Conservation (phyloP, 2,329 filamentous ascomycete genomes). For the Fusarium sp. region DNA sequence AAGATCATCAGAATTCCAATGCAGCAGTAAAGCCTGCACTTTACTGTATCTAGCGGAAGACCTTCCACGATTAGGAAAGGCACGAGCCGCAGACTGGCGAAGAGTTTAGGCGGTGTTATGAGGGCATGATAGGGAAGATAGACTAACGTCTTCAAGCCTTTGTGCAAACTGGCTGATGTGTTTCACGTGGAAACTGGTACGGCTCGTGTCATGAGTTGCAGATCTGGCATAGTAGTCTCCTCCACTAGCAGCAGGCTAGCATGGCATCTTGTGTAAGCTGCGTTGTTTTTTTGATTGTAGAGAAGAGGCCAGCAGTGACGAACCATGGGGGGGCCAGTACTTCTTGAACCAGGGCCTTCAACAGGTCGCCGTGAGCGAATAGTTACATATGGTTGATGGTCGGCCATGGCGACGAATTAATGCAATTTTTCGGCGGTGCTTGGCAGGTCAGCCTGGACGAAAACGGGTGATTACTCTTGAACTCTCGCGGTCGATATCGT, state of each 20-base stretch:
- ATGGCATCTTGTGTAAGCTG: slow-evolving; percentile 29
- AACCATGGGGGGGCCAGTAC: slow-evolving; percentile 58
- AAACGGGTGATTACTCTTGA: slow-evolving; percentile 7
- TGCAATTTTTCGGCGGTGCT: not conserved
- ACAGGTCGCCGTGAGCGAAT: slow-evolving; percentile 60
- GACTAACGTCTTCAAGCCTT: slow-evolving; percentile 62
- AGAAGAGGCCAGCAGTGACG: slow-evolving; percentile 43
- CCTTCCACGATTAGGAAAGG: slow-evolving; percentile 65
- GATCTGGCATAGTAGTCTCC: slow-evolving; percentile 46
- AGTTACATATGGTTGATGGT: slow-evolving; percentile 61
- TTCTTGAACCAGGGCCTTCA: slow-evolving; percentile 57
- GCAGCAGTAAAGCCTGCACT: slow-evolving; percentile 63
- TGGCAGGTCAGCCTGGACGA: slow-evolving; percentile 12
- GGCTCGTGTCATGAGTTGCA: slow-evolving; percentile 65
- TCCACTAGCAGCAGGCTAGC: slow-evolving; percentile 29
- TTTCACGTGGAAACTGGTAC: slow-evolving; percentile 67
- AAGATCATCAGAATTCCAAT: slow-evolving; percentile 67
- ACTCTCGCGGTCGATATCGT: slow-evolving; percentile 10
- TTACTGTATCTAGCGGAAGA: slow-evolving; percentile 64
- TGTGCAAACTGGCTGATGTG: slow-evolving; percentile 63
- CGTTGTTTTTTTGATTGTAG: not conserved
- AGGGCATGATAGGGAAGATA: not conserved
- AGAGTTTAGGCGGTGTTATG: slow-evolving; percentile 8
- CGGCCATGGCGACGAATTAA: slow-evolving; percentile 48
- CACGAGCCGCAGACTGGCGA: slow-evolving; percentile 60